Percentiles rank a stretch among this genome's conserved stretches.
phyloP scores from a whole-genome alignment of 2,329 filamentous ascomycete genomes.

The Albifimbria verrucaria region DNA sequence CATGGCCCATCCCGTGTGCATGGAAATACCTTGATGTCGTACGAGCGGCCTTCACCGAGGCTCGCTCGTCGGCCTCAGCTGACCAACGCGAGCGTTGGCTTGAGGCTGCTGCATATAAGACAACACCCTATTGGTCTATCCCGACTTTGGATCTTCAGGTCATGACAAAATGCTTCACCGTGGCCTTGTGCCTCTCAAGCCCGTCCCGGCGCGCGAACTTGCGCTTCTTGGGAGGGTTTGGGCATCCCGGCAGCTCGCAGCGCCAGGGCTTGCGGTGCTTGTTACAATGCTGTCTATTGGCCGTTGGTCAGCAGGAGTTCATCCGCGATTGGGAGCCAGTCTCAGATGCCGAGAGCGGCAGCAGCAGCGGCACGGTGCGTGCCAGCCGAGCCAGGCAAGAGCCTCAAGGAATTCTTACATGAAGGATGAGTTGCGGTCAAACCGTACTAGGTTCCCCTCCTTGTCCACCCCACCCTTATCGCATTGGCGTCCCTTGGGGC shows the following conservation, averaged over 20 bases:
- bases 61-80: no score
- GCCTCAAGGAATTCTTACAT: conserved; percentile 22
- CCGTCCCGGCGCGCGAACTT: conserved; percentile 39
- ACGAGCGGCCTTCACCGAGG: no score
- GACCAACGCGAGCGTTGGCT: no score
- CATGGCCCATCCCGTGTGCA: no score
- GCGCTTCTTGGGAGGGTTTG: conserved; percentile 38
- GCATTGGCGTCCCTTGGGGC: conserved; percentile 31
- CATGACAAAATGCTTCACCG: conserved; percentile 33
- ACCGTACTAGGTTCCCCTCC: conserved; percentile 32
- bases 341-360: background rate
- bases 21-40: no score
- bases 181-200: conserved; percentile 36
- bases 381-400: conserved; percentile 1
- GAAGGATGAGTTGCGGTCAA: conserved; percentile 40
- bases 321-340: conserved; percentile 2
- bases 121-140: no score
- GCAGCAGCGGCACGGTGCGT: background rate
- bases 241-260: conserved; percentile 34
- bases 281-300: conserved; percentile 41
- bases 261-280: conserved; percentile 40
- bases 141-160: conserved; percentile 24
- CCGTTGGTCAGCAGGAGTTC: conserved; percentile 11
- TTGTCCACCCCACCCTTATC: conserved; percentile 39
- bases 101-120: no score